Evolutionary conservation across 345 rosid genomes (phyloP), one percentile per base, ranked within the genome.

Genomic region (Ceriops tagal): DNA sequence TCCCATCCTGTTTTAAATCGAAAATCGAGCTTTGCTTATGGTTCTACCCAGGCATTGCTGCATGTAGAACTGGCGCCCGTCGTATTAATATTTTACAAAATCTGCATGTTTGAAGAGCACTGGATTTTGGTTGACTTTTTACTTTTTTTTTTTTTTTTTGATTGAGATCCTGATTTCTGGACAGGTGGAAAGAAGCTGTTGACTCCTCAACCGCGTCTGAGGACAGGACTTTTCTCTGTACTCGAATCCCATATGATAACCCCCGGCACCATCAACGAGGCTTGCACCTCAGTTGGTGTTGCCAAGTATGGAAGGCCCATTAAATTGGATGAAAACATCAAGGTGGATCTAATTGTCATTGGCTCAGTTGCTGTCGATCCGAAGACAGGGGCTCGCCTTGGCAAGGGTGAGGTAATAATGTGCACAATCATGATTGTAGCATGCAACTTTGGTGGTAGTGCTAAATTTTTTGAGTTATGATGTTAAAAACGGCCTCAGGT

Each of bases 291-390:
- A 68, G 88, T 85, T 0, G 98, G 98, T 43, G 96, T 82, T 53
- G 96, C 97, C 53, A 92, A 87, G 83, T 84, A 90, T 69, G 98
- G 97, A 62, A 93, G 80, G 75, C 86, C 89, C 0, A 89, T 90
- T 69, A 83, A 93, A 65, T 80, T 89, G 71, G 97, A 93, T 82
- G 87, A 89, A 69, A 86, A 86, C 78, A 83, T 93, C 68, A 82
- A 87, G 75, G 96, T 93, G 4, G 92, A 93, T 77, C 80, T 89
- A 15, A 84, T 89, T 73, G 90, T 90, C 15, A 77, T 90, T 57
- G 98, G 98, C 30, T 93, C 97, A 0, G 97, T 93, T 71, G 97
- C 98, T 43, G 97, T 93, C 58, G 84, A 90, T 65, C 92, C 96
- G 4, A 85, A 65, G 59, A 89, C 96, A 0, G 97, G 98, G 59